These are phyloP conservation scores for Trypanosoma vivax DNA, from an alignment of 208 protist genomes.

Conservation along the genomic window DNA sequence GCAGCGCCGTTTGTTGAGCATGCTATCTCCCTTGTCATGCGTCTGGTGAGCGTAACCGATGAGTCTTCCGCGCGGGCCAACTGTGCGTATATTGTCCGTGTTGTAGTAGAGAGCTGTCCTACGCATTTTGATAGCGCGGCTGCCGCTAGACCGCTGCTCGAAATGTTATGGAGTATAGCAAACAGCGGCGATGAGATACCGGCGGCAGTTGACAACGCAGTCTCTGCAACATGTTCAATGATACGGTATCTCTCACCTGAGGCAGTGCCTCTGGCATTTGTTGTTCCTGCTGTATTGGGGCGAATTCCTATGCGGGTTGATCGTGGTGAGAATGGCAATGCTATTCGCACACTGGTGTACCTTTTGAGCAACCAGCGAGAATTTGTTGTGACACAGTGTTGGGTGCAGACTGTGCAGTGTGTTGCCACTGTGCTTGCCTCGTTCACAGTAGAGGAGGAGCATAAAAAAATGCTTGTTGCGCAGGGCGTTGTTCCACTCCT, in stretches of 20 bases:
- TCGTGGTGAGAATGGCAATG: conserved; percentile 70
- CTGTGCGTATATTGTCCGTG: conserved; percentile 54
- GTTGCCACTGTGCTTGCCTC: conserved; percentile 39
- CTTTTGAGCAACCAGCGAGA: conserved; percentile 27
- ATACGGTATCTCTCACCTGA: conserved; percentile 40
- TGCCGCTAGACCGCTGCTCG: conserved; percentile 11
- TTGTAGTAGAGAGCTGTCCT: conserved; percentile 51
- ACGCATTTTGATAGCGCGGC: conserved; percentile 7
- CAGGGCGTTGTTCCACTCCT: conserved; percentile 27
- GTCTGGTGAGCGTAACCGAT: conserved; percentile 44
- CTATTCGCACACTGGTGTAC: conserved; percentile 38
- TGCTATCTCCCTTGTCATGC: conserved; percentile 35
- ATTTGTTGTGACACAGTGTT: conserved; percentile 21
- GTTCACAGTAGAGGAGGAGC: conserved; percentile 33
- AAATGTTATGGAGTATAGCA: conserved; percentile 14
- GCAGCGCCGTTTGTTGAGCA: conserved; percentile 34
- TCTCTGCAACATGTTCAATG: conserved; percentile 74
- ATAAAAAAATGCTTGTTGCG: conserved; percentile 41
- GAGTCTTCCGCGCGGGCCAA: conserved; percentile 64
- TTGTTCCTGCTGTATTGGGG: conserved; percentile 46
- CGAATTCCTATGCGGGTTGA: conserved; percentile 75
- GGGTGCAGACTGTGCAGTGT: conserved; percentile 28
- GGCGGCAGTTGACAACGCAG: conserved; percentile 78
- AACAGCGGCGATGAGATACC: conserved; percentile 46
- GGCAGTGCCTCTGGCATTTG: conserved; percentile 19